These are phyloP conservation scores for Cryptococcus sp. DNA, from an alignment of 1,284 basidiomycete species.

Conservation along the genomic window DNA sequence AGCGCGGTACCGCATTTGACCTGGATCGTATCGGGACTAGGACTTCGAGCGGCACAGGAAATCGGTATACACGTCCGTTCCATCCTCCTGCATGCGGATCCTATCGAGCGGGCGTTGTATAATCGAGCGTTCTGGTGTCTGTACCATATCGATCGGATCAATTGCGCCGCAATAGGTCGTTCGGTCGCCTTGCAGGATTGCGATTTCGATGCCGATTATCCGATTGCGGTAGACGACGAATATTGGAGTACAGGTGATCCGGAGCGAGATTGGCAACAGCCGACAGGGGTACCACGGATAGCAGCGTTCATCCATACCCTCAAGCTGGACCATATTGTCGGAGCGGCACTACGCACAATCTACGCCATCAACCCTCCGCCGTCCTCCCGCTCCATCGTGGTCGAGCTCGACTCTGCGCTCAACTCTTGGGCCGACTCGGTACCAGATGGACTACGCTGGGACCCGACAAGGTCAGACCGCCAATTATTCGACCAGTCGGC, in stretches of 20 bases:
- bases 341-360: conserved; percentile 63
- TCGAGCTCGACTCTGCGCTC: conserved; percentile 63
- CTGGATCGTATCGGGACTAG: conserved; percentile 66
- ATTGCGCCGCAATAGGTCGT: conserved; percentile 66
- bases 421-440: conserved; percentile 69
- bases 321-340: conserved; percentile 64
- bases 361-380: conserved; percentile 65
- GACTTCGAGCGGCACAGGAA: conserved; percentile 57
- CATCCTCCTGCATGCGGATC: conserved; percentile 31
- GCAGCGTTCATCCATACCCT: conserved; percentile 62
- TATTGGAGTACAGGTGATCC: conserved; percentile 59
- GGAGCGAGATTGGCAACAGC: conserved; percentile 55
- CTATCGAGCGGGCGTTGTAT: conserved; percentile 60
- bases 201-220: conserved; percentile 72
- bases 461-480: conserved; percentile 59
- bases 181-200: conserved; percentile 79
- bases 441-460: conserved; percentile 68
- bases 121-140: conserved; percentile 72
- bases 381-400: conserved; percentile 65
- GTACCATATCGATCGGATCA: conserved; percentile 50
- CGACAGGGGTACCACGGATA: conserved; percentile 49
- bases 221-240: conserved; percentile 78
- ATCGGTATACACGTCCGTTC: conserved; percentile 44
- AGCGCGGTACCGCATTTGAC: conserved; percentile 63
- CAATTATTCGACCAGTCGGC: conserved; percentile 66